These are phyloP conservation scores for Ascochyta viciae-villosae DNA, from an alignment of 2,329 filamentous ascomycete genomes.

Conservation along the genomic window DNA sequence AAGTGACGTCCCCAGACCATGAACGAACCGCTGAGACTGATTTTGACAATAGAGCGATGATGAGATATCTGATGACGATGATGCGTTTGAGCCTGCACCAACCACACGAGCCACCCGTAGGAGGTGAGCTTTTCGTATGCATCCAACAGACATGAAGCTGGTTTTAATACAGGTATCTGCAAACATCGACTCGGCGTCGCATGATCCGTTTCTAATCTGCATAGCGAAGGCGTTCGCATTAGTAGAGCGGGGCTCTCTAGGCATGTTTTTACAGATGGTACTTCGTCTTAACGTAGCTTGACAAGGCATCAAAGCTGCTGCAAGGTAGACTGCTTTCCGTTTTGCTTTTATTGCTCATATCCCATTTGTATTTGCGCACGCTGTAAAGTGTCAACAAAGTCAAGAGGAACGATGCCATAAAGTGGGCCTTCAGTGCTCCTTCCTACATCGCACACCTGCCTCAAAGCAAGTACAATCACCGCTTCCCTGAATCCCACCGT, in stretches of 20 bases:
- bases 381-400: no score
- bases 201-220: neutral
- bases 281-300: neutral
- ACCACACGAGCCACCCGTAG: constrained; percentile 35
- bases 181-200: neutral
- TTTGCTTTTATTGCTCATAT: no score
- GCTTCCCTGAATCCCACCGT: constrained; percentile 16
- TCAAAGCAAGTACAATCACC: constrained; percentile 12
- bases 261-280: neutral
- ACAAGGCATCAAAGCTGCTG: no score
- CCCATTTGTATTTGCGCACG: no score
- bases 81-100: constrained; percentile 49
- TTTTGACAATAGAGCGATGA: constrained; percentile 47
- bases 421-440: neutral
- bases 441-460: neutral
- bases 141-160: no score
- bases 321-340: no score
- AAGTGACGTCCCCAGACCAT: constrained; percentile 23
- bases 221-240: constrained; percentile 1
- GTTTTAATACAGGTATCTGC: neutral
- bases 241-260: neutral
- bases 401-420: no score
- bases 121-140: constrained; percentile 21
- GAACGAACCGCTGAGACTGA: constrained; percentile 10
- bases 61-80: constrained; percentile 51